Conservation (phyloP, 257 asterid species). For the Solanum chmielewskii region DNA sequence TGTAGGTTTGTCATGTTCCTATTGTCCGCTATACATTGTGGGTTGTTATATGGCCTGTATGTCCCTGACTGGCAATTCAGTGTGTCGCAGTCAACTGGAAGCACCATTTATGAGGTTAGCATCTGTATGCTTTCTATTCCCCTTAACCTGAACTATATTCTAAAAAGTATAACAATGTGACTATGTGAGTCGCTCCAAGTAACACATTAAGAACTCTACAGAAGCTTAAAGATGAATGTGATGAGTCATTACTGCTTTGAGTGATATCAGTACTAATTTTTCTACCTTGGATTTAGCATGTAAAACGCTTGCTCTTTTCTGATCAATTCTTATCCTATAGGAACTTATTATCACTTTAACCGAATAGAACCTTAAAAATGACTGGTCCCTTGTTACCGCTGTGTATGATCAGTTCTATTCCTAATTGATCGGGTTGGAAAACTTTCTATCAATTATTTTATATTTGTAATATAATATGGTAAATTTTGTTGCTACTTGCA, state of each 20-base stretch:
- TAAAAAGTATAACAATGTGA: background rate
- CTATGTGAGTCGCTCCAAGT: background rate
- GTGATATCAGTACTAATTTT: background rate
- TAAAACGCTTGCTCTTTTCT: background rate
- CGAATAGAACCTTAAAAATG: background rate
- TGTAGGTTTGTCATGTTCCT: conserved; percentile 42
- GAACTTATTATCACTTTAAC: background rate
- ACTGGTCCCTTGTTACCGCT: background rate
- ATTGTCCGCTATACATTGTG: conserved; percentile 40
- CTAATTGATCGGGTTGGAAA: background rate
- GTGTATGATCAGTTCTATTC: background rate
- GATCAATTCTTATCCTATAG: background rate
- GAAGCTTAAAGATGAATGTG: background rate
- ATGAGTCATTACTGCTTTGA: background rate
- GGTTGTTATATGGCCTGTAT: conserved; percentile 53
- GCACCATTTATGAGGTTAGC: conserved; percentile 35
- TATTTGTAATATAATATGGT: background rate
- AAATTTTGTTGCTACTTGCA: conserved; percentile 3
- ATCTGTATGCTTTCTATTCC: background rate
- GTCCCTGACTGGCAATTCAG: conserved; percentile 71
- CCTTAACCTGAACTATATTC: background rate
- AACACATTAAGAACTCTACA: background rate
- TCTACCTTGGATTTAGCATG: background rate
- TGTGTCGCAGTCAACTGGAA: conserved; percentile 19
- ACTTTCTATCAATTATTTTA: background rate